These are phyloP conservation scores for Pyricularia sp. DNA, from an alignment of 2,329 filamentous ascomycete genomes.

Conservation along the genomic window DNA sequence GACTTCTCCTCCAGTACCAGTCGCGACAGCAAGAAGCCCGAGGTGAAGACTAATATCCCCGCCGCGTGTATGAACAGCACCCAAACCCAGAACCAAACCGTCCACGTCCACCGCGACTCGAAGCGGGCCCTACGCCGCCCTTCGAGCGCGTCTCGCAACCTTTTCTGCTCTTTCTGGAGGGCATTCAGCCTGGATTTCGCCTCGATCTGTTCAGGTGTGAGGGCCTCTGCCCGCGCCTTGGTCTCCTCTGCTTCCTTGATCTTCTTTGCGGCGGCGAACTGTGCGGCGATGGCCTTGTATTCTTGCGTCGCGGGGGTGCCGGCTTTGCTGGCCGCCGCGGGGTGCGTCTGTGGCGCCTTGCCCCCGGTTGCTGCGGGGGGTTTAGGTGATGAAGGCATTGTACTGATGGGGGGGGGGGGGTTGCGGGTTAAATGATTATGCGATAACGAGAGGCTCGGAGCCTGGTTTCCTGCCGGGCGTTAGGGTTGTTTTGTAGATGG, in stretches of 20 bases:
- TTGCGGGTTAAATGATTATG: neutral
- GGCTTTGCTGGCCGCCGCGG: slow-evolving; percentile 8
- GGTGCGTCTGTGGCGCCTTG: neutral
- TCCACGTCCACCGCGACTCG: slow-evolving; percentile 46
- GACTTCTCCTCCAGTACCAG: slow-evolving; percentile 71
- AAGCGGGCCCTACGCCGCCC: slow-evolving; percentile 36
- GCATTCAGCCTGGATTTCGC: slow-evolving; percentile 20
- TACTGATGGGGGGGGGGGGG: too few relatives aligned
- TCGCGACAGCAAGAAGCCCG: slow-evolving; percentile 86
- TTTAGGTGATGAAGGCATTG: neutral
- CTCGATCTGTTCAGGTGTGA: slow-evolving; percentile 17
- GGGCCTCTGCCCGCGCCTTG: neutral
- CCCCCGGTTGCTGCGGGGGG: neutral
- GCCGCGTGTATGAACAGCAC: slow-evolving; percentile 65
- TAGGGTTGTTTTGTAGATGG: neutral
- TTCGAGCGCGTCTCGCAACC: slow-evolving; percentile 37
- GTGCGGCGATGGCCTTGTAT: slow-evolving; percentile 41
- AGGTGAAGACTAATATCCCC: slow-evolving; percentile 87
- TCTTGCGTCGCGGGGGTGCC: slow-evolving; percentile 21
- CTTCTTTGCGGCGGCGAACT: slow-evolving; percentile 44
- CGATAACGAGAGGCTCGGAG: too few relatives aligned
- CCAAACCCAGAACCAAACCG: slow-evolving; percentile 59
- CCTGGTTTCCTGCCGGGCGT: too few relatives aligned
- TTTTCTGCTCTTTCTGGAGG: slow-evolving; percentile 34
- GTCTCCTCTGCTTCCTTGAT: slow-evolving; percentile 29